Evolutionary conservation across 2,329 filamentous ascomycete species (phyloP), one percentile per base, ranked within the genome.

Genomic region (Pyrenochaeta sp.): DNA sequence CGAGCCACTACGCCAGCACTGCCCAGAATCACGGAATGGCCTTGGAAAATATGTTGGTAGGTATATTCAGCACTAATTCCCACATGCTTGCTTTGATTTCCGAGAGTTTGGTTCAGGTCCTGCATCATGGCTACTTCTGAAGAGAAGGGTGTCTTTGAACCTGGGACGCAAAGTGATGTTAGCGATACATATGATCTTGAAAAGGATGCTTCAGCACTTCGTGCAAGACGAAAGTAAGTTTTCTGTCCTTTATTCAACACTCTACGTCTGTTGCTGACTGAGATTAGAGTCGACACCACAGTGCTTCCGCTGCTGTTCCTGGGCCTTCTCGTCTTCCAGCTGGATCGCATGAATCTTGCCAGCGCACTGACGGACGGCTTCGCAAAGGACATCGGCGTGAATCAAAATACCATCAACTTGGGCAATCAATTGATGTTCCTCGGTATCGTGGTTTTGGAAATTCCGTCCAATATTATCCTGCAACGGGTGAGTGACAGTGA

Each of bases 401-500:
- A 74, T 34, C 81, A 84, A 58, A 77, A 79, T 24, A 83, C 79
- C 0, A 79, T 85, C 57, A 86, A 85, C 51, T 66, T 85, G 0
- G 83, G 83, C 0, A 85, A 85, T 54, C 83, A 85, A 60, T 67
- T 85, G 8, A 83, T 85, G 81, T 85, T 83, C 58, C 72, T 83
- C 32, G 81, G 81, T 0, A 83, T 83, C 8, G 80, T 85, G 1
- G 63, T 83, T 1, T 66, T 84, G 1, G 82, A 85, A 54, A 85
- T 85, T 2, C 83, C 83, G 0, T 83, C 79, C 19, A 85, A 85
- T 60, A 76, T 85, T 60, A 68, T 79, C 1, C 67, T 83, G 2
- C 83, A 58, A 74, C 59, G 67, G 2, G 66, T 69, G 40, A 54
- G 59, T 54, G 39, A 19, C 19, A 1, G 19, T 19, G 19, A 19